Conservation (phyloP, 768 basidiomycete species). For the Guyanaporus albipodus region DNA sequence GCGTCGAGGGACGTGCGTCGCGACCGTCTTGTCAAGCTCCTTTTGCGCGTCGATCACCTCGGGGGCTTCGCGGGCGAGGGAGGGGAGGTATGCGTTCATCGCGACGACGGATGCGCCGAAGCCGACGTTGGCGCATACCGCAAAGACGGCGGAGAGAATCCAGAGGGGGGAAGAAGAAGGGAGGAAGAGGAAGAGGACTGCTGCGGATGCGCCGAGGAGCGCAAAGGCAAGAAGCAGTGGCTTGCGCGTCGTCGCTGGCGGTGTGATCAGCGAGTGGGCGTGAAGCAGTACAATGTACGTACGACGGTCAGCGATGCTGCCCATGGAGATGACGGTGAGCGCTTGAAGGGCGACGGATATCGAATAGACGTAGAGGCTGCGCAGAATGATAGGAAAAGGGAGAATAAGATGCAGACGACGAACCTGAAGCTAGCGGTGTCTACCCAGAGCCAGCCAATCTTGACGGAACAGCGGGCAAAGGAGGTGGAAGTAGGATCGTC, state of each 20-base stretch:
- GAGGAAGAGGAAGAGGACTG: conserved; percentile 68
- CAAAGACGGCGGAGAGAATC: conserved; percentile 63
- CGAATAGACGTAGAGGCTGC: conserved; percentile 84
- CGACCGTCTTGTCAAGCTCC: conserved; percentile 21
- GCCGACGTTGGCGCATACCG: conserved; percentile 75
- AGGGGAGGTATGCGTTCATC: conserved; percentile 85
- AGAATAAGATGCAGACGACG: not conserved
- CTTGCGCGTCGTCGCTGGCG: conserved; percentile 69
- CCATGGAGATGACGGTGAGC: conserved; percentile 92
- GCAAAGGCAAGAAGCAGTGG: conserved; percentile 74
- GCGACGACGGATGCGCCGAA: conserved; percentile 88
- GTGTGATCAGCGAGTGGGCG: not conserved
- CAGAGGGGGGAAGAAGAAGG: conserved; percentile 70
- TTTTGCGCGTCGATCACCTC: conserved; percentile 46
- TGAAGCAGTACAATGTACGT: conserved; percentile 27
- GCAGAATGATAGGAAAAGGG: not conserved
- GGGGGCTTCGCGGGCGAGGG: conserved; percentile 61
- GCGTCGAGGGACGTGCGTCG: not conserved
- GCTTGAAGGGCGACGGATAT: conserved; percentile 87
- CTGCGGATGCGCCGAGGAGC: conserved; percentile 60
- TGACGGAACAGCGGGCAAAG: conserved; percentile 64
- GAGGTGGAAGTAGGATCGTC: conserved; percentile 6
- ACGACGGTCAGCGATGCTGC: conserved; percentile 89
- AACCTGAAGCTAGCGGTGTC: conserved; percentile 92
- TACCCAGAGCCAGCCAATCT: conserved; percentile 80